Percentiles rank a stretch among this genome's conserved stretches.
Evolutionary conservation across 2,329 filamentous ascomycete genomes (phyloP).

Genomic region (Salinomyces thailandicus): DNA sequence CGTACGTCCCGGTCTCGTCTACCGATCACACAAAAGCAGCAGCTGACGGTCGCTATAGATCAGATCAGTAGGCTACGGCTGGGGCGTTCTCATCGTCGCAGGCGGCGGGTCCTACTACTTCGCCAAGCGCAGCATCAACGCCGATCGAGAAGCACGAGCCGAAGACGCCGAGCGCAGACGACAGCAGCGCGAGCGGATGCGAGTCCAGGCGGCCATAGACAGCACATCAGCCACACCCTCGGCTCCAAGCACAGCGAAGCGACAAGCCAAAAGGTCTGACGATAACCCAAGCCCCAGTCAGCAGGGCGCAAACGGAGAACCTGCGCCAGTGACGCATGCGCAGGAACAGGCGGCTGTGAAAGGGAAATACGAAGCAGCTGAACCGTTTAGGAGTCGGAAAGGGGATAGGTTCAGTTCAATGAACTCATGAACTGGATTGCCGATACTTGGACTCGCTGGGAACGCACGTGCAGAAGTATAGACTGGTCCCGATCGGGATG

Average conservation of each 20-base stretch:
- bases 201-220: conserved; percentile 14
- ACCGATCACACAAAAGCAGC: too few species aligned
- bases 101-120: conserved; percentile 92
- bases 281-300: conserved; percentile 14
- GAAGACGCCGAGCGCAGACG: conserved; percentile 56
- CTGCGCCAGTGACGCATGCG: conserved; percentile 75
- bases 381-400: conserved; percentile 66
- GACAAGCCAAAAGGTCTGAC: conserved; percentile 23
- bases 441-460: too few species aligned
- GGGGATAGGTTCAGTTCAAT: conserved; percentile 64
- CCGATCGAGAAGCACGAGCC: conserved; percentile 65
- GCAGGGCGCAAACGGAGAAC: conserved; percentile 42
- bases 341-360: conserved; percentile 60
- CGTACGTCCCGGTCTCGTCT: conserved; percentile 11
- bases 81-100: conserved; percentile 78
- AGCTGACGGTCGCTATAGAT: conserved; percentile 4
- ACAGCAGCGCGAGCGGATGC: conserved; percentile 16
- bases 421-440: too few species aligned
- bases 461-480: too few species aligned
- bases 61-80: conserved; percentile 56
- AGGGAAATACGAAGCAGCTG: conserved; percentile 77
- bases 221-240: conserved; percentile 6
- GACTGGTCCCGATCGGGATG: too few species aligned
- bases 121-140: conserved; percentile 88
- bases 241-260: conserved; percentile 5